Conservation (phyloP, 352 stramenopile genomes). For the Globisporangium echinulatum region DNA sequence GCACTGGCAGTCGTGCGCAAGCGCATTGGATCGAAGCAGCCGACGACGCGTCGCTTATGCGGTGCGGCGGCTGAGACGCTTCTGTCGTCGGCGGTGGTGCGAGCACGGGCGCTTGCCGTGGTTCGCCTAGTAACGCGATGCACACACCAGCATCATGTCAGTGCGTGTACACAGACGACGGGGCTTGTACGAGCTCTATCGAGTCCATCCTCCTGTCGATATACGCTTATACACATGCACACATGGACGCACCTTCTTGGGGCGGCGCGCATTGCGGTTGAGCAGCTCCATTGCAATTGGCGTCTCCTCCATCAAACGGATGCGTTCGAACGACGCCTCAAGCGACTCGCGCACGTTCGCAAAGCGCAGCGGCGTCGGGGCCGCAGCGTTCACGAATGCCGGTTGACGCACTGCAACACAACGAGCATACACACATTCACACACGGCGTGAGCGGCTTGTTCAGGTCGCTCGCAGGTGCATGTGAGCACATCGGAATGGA, state of each 20-base stretch:
- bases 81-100: conserved; percentile 69
- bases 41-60: conserved; percentile 11
- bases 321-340: conserved; percentile 23
- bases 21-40: no score
- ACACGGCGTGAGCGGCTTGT: background rate
- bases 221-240: background rate
- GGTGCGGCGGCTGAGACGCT: conserved; percentile 60
- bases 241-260: conserved; percentile 58
- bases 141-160: no score
- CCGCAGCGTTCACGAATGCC: conserved; percentile 6
- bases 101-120: conserved; percentile 85
- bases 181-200: no score
- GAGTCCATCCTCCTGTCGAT: background rate
- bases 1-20: no score
- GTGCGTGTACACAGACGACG: no score
- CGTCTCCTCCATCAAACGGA: conserved; percentile 47
- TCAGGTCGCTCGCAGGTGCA: background rate
- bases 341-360: conserved; percentile 14
- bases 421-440: background rate
- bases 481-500: background rate
- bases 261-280: conserved; percentile 74
- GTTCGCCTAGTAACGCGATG: conserved; percentile 37
- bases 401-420: conserved; percentile 6
- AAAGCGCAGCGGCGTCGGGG: conserved; percentile 2
- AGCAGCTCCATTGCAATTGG: conserved; percentile 67